Conservation (phyloP, 2,329 filamentous ascomycete species). For the Aspergillus intermedius region DNA sequence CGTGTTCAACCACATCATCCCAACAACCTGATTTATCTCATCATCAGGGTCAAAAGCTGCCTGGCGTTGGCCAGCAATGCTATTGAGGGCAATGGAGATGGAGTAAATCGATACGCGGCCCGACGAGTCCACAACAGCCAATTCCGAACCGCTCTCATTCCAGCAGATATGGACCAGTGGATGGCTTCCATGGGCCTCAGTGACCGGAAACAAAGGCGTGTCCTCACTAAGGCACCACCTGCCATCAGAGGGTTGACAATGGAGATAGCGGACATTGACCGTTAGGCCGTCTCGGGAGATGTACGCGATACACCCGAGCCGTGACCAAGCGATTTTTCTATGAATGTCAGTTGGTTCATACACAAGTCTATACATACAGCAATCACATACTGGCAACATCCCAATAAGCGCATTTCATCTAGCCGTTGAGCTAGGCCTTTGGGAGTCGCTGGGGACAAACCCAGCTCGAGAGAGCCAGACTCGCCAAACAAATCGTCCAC, state of each 20-base stretch:
- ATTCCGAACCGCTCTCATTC: slow-evolving; percentile 68
- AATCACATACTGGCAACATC: slow-evolving; percentile 70
- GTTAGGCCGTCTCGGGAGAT: slow-evolving; percentile 65
- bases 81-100: slow-evolving; percentile 67
- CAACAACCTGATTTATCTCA: slow-evolving; percentile 71
- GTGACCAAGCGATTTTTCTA: slow-evolving; percentile 83
- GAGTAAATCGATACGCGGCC: slow-evolving; percentile 71
- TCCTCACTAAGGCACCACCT: slow-evolving; percentile 71
- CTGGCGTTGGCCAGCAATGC: slow-evolving; percentile 55
- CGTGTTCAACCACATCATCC: slow-evolving; percentile 74
- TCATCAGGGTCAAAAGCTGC: slow-evolving; percentile 64
- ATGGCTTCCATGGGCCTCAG: slow-evolving; percentile 55
- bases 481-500: slow-evolving; percentile 73
- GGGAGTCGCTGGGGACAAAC: slow-evolving; percentile 46
- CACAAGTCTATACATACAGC: neutral
- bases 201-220: slow-evolving; percentile 56
- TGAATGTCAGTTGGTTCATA: slow-evolving; percentile 15
- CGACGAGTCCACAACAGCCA: slow-evolving; percentile 73
- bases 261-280: slow-evolving; percentile 67
- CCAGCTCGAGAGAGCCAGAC: slow-evolving; percentile 51
- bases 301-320: slow-evolving; percentile 74
- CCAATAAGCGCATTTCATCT: slow-evolving; percentile 67
- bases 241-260: slow-evolving; percentile 61
- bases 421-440: slow-evolving; percentile 67
- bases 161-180: slow-evolving; percentile 75